A percentile compares a stretch with the other conserved stretches of the same genome.
Evolutionary conservation across 495 filamentous ascomycete genomes (phyloP).

Genomic region (Penicillium diatomitis): DNA sequence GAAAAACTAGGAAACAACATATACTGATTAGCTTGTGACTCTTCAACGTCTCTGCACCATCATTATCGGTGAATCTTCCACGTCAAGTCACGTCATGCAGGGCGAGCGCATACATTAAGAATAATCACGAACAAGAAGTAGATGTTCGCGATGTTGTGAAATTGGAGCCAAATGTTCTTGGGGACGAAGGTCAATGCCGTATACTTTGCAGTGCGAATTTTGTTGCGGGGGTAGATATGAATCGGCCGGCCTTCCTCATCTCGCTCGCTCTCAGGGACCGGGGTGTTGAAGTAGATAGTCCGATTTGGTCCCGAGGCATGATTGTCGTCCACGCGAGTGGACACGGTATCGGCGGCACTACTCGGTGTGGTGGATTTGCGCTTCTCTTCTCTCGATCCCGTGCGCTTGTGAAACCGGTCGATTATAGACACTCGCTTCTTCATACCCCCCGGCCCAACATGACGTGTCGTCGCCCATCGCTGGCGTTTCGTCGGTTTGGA

Average conservation of each 20-base stretch:
- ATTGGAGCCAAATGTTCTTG: slow-evolving; percentile 94
- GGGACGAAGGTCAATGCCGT: slow-evolving; percentile 94
- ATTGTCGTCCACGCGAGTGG: slow-evolving; percentile 31
- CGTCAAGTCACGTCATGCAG: no score
- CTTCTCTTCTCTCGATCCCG: slow-evolving; percentile 52
- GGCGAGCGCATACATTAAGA: slow-evolving; percentile 60
- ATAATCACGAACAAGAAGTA: slow-evolving; percentile 98
- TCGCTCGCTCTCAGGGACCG: slow-evolving; percentile 65
- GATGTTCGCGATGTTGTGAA: slow-evolving; percentile 97
- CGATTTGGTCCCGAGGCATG: slow-evolving; percentile 21
- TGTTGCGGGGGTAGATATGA: slow-evolving; percentile 73
- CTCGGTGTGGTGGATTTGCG: slow-evolving; percentile 43
- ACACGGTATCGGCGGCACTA: slow-evolving; percentile 26
- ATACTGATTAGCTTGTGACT: not conserved
- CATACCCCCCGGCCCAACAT: slow-evolving; percentile 59
- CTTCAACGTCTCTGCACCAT: not conserved
- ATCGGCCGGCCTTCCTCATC: slow-evolving; percentile 75
- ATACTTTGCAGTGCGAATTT: slow-evolving; percentile 96
- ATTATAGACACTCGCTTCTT: slow-evolving; percentile 80
- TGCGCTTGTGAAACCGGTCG: slow-evolving; percentile 61
- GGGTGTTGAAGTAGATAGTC: slow-evolving; percentile 76
- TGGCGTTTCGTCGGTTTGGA: slow-evolving; percentile 59
- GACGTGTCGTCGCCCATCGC: slow-evolving; percentile 89
- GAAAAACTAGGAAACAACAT: slow-evolving; percentile 61
- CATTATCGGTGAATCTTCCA: no score